These are phyloP conservation scores for Bipolaris sorokiniana DNA, from an alignment of 2,329 filamentous ascomycete genomes.

Conservation along the genomic window DNA sequence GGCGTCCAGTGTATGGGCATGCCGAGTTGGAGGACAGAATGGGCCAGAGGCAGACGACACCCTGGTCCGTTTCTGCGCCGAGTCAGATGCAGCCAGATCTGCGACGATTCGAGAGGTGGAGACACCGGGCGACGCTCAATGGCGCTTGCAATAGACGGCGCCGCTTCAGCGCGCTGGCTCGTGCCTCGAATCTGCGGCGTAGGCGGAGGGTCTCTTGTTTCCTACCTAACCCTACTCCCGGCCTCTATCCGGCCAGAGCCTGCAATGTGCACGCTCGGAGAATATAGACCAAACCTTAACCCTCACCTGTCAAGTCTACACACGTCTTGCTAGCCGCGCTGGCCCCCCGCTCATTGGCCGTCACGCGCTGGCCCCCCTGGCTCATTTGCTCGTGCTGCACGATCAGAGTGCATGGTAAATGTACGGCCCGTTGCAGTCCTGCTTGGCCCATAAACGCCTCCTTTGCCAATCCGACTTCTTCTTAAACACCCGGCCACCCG, in stretches of 20 bases:
- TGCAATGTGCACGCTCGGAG: conserved; percentile 44
- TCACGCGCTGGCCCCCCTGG: conserved; percentile 38
- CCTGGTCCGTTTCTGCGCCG: conserved; percentile 39
- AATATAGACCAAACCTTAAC: conserved; percentile 49
- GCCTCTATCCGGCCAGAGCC: conserved; percentile 30
- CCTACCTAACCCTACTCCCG: conserved; percentile 19
- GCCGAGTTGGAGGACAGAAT: conserved; percentile 36
- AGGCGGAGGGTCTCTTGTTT: conserved; percentile 37
- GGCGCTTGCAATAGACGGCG: conserved; percentile 40
- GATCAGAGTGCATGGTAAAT: conserved; percentile 43
- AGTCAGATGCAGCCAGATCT: conserved; percentile 45
- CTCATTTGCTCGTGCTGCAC: conserved; percentile 33
- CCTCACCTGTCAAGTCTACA: conserved; percentile 46
- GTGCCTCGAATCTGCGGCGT: conserved; percentile 45
- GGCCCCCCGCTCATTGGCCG: conserved; percentile 34
- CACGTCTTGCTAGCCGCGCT: conserved; percentile 40
- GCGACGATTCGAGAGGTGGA: conserved; percentile 36
- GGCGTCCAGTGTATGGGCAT: conserved; percentile 32
- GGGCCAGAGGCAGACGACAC: conserved; percentile 33
- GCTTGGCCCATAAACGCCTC: conserved; percentile 44
- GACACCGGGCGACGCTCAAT: conserved; percentile 31
- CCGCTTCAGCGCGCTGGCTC: conserved; percentile 42
- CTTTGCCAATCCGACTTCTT: conserved; percentile 33
- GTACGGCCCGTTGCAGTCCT: conserved; percentile 51
- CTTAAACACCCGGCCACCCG: conserved; percentile 38